Conservation (phyloP, 2,329 filamentous ascomycete genomes). For the Cercospora sesami region DNA sequence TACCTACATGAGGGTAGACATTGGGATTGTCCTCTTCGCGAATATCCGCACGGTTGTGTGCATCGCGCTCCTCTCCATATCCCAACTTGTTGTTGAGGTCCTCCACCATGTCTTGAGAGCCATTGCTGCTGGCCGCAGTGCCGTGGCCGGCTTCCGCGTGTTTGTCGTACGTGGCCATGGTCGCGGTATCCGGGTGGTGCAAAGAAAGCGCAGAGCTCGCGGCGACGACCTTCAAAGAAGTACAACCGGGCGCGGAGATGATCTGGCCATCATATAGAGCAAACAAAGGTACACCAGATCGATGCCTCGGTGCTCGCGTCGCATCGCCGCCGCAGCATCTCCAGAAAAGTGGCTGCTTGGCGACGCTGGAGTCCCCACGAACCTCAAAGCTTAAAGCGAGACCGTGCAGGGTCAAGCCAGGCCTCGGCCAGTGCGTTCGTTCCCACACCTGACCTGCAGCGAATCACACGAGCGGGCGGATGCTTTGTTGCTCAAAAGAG, state of each 20-base stretch:
- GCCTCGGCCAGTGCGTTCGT: conserved; percentile 13
- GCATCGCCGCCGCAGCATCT: not conserved
- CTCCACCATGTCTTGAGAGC: conserved; percentile 17
- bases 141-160: conserved; percentile 13
- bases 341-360: conserved; percentile 14
- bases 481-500: conserved; percentile 5
- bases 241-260: not conserved
- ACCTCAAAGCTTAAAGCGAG: conserved; percentile 4
- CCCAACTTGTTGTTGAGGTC: conserved; percentile 12
- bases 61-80: conserved; percentile 22
- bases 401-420: conserved; percentile 5
- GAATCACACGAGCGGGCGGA: conserved; percentile 9
- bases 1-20: conserved; percentile 23
- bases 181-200: not conserved
- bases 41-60: conserved; percentile 5
- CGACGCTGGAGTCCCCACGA: conserved; percentile 13
- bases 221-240: not conserved
- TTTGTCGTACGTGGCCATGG: conserved; percentile 14
- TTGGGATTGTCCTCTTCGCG: conserved; percentile 24
- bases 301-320: conserved; percentile 17
- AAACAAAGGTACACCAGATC: not conserved
- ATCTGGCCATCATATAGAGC: conserved; percentile 14
- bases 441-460: not conserved
- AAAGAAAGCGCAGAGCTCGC: not conserved
- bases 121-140: conserved; percentile 15